Base-by-base conservation (phyloP, 2,329 filamentous ascomycete species). In the Monosporascus sp. region DNA sequence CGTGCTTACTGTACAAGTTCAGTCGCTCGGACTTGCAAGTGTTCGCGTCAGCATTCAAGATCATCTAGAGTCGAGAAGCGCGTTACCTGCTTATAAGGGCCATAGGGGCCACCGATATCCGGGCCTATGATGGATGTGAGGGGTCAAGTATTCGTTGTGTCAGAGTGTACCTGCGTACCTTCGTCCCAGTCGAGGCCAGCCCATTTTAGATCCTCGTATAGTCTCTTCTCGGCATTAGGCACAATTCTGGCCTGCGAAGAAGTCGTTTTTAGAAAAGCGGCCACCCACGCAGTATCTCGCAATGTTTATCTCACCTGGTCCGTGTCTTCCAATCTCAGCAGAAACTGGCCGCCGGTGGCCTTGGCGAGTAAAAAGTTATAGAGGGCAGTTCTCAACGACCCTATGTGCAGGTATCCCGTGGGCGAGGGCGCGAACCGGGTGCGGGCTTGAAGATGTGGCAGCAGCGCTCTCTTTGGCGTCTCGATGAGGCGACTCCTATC, bases 351-450 rank as follows among this genome's bases (percentile, higher is more conserved):
- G 5, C 88, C 86, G 0, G 94, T 96, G 3, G 87, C 84, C 64
- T 86, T 89, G 0, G 94, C 92, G n/a, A 96, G 79, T 5, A 99
- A 75, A 61, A 93, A 97, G 65, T 96, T 97, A 75, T 91, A 97
- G n/a, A 99, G 72, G 0, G 95, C 95, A 0, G 94, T 99, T 54
- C 94, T 81, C 37, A 99, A 71, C 0, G 92, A 96, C 4, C 94
- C 94, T 14, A 99, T 77, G 71, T 99, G 94, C 24, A 99, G 79
- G 63, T 93, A 92, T 1, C 94, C 94, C 0, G 94, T 99, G 0
- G 94, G 94, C 1, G 94, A 97, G 0, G 94, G 94, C 1, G 95
- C 94, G 70, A 99, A 99, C 47, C 94, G 86, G 18, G 94, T 90
- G 68, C 90, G 79, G 54, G 83, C 83, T 46, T 88, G 87, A 6